These are phyloP conservation scores for Phialophora tarda DNA, from an alignment of 2,329 filamentous ascomycete species.

Conservation along the genomic window DNA sequence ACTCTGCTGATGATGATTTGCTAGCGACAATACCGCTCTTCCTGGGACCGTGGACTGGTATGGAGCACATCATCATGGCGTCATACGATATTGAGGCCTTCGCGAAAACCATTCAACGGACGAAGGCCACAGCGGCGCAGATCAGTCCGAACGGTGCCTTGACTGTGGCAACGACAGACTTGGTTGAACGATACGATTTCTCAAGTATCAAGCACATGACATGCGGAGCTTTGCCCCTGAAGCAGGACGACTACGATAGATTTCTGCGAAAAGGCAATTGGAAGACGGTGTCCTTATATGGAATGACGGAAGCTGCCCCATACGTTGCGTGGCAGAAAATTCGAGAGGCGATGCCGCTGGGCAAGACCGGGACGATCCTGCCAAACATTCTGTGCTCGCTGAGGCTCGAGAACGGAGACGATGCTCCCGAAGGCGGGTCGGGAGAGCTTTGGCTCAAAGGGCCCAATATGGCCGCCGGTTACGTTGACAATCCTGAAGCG, in stretches of 20 bases:
- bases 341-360: constrained; percentile 73
- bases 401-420: constrained; percentile 49
- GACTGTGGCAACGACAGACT: constrained; percentile 75
- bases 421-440: constrained; percentile 66
- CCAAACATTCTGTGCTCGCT: constrained; percentile 79
- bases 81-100: constrained; percentile 82
- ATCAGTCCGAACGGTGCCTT: constrained; percentile 84
- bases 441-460: constrained; percentile 71
- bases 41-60: constrained; percentile 68
- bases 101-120: constrained; percentile 75
- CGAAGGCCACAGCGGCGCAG: constrained; percentile 76
- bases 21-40: constrained; percentile 71
- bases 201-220: constrained; percentile 84
- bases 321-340: constrained; percentile 72
- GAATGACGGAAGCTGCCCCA: constrained; percentile 88
- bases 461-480: constrained; percentile 63
- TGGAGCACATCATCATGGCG: constrained; percentile 71
- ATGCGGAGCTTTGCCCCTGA: constrained; percentile 78
- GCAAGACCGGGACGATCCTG: constrained; percentile 76
- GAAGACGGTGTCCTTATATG: constrained; percentile 68
- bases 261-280: constrained; percentile 82
- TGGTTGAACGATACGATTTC: constrained; percentile 81
- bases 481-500: constrained; percentile 56
- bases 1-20: not conserved
- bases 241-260: constrained; percentile 66